Percentiles rank a stretch among this genome's conserved stretches.
Evolutionary conservation across 352 stramenopile species (phyloP).

Genomic region (Globisporangium spiculum): DNA sequence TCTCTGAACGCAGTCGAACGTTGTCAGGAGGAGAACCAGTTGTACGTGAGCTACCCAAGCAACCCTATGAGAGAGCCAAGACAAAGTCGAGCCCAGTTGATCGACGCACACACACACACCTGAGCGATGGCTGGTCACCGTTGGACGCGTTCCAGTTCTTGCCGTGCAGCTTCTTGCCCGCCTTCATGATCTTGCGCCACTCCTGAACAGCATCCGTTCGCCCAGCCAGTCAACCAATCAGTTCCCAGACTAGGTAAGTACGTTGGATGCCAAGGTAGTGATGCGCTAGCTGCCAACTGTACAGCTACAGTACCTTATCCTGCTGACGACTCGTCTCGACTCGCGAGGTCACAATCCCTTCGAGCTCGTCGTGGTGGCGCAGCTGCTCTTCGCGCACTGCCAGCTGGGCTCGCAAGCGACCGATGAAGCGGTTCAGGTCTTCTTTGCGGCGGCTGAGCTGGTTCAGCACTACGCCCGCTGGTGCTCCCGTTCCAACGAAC

Average conservation of each 20-base stretch:
- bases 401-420: constrained; percentile 44
- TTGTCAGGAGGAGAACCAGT: neutral
- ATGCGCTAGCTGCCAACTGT: neutral
- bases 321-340: constrained; percentile 45
- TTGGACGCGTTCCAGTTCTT: constrained; percentile 48
- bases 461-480: constrained; percentile 26
- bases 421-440: constrained; percentile 60
- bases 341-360: constrained; percentile 58
- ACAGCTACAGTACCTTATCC: constrained; percentile 29
- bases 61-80: neutral
- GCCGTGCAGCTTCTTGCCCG: constrained; percentile 56
- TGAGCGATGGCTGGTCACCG: constrained; percentile 40
- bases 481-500: constrained; percentile 22
- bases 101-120: constrained; percentile 15
- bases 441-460: constrained; percentile 64
- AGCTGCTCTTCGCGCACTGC: constrained; percentile 52
- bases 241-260: neutral
- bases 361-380: constrained; percentile 58
- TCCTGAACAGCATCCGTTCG: constrained; percentile 25
- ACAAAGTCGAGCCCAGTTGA: neutral
- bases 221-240: neutral
- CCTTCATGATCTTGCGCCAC: constrained; percentile 66
- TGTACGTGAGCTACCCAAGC: neutral
- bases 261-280: neutral
- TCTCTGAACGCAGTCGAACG: constrained; percentile 25